A percentile compares a stretch with the other conserved stretches of the same genome.
These are phyloP conservation scores for Stagonosporopsis vannaccii DNA, from an alignment of 2,329 filamentous ascomycete species.

Conservation along the genomic window DNA sequence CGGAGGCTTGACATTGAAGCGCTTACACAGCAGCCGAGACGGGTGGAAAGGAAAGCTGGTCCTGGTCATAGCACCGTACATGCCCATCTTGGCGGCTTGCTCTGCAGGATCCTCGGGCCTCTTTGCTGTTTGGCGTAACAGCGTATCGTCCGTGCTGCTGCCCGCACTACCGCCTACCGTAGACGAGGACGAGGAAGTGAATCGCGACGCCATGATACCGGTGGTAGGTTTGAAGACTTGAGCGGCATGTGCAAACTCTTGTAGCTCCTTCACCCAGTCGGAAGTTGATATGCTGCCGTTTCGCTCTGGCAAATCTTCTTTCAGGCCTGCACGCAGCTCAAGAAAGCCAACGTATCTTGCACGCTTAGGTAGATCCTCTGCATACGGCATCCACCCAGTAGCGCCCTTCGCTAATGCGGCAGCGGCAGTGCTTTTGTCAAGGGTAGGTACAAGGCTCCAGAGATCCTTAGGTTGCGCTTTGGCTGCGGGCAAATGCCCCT, in stretches of 20 bases:
- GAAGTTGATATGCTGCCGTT: slow-evolving; percentile 63
- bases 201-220: slow-evolving; percentile 90
- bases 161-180: slow-evolving; percentile 31
- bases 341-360: slow-evolving; percentile 83
- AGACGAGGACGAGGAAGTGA: slow-evolving; percentile 67
- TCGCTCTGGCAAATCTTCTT: slow-evolving; percentile 65
- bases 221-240: slow-evolving; percentile 90
- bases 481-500: slow-evolving; percentile 68
- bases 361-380: slow-evolving; percentile 80
- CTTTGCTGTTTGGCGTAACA: slow-evolving; percentile 57
- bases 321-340: slow-evolving; percentile 72
- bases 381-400: slow-evolving; percentile 80
- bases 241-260: slow-evolving; percentile 77
- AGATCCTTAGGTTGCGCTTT: slow-evolving; percentile 66
- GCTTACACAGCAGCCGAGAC: slow-evolving; percentile 85
- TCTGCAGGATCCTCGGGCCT: slow-evolving; percentile 80
- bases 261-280: slow-evolving; percentile 81
- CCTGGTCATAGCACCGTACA: slow-evolving; percentile 91
- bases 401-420: slow-evolving; percentile 57
- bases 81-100: slow-evolving; percentile 85
- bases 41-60: slow-evolving; percentile 76
- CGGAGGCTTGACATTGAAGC: slow-evolving; percentile 87
- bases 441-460: slow-evolving; percentile 56
- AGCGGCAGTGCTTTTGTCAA: slow-evolving; percentile 52
- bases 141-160: slow-evolving; percentile 39